These are phyloP conservation scores for Paratinospora sagittata DNA, from an alignment of 164 flowering plant species.

Conservation along the genomic window DNA sequence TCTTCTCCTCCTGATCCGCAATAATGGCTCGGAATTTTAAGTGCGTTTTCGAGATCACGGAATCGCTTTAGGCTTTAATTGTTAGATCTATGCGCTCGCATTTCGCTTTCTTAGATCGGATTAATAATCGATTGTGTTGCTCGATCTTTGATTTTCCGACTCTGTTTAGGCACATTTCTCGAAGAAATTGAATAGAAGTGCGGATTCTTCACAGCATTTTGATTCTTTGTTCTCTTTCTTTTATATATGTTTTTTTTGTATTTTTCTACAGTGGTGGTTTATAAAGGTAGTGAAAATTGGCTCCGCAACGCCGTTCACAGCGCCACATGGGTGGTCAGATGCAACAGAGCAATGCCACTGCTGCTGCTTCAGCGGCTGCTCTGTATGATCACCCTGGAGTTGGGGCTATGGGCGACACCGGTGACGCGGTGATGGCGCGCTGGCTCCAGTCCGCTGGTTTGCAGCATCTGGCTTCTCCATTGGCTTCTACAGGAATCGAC, in stretches of 20 bases:
- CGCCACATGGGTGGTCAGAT: too few species aligned
- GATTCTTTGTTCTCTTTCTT: not conserved
- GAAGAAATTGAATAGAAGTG: slow-evolving; percentile 13
- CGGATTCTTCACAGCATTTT: not conserved
- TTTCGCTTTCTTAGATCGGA: slow-evolving; percentile 5
- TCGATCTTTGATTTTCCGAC: slow-evolving; percentile 35
- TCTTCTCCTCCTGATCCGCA: too few species aligned
- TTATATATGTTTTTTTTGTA: too few species aligned
- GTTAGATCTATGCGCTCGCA: slow-evolving; percentile 2
- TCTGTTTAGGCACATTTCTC: slow-evolving; percentile 24
- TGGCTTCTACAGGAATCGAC: slow-evolving; percentile 75
- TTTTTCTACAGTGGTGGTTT: slow-evolving; percentile 18
- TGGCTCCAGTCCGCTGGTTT: slow-evolving; percentile 98
- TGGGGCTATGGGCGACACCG: slow-evolving; percentile 60
- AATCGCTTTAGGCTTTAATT: not conserved
- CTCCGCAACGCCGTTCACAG: slow-evolving; percentile 90
- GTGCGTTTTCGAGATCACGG: too few species aligned
- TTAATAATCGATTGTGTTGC: slow-evolving; percentile 32
- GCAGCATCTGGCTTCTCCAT: slow-evolving; percentile 97
- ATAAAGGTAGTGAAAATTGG: slow-evolving; percentile 70
- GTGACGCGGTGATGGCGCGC: slow-evolving; percentile 96
- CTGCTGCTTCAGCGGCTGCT: slow-evolving; percentile 72
- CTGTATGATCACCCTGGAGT: slow-evolving; percentile 69
- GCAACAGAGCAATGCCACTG: slow-evolving; percentile 77
- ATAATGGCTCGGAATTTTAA: not conserved